A percentile compares a stretch with the other conserved stretches of the same genome.
These are phyloP conservation scores for Venturia carpophila DNA, from an alignment of 2,329 filamentous ascomycete species.

Conservation along the genomic window DNA sequence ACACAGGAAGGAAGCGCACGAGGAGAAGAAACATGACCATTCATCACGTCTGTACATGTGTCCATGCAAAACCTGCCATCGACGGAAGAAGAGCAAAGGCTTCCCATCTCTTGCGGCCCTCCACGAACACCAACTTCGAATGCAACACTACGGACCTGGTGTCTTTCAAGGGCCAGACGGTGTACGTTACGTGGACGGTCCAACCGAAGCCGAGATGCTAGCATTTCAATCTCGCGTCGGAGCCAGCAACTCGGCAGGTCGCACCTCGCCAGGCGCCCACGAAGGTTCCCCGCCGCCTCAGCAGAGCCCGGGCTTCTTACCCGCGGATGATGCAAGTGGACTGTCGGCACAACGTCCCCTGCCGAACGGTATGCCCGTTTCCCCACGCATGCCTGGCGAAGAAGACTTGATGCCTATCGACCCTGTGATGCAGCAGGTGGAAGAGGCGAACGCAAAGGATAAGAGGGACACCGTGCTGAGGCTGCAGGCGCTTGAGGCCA, in stretches of 20 bases:
- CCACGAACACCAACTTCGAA: conserved; percentile 21
- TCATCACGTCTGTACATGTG: conserved; percentile 22
- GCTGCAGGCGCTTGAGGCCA: conserved; percentile 7
- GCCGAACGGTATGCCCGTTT: not conserved
- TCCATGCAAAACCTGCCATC: conserved; percentile 21
- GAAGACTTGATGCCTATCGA: not conserved
- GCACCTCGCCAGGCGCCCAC: not conserved
- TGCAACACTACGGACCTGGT: conserved; percentile 17
- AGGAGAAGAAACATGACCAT: conserved; percentile 23
- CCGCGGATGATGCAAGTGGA: not conserved
- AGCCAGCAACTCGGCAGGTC: not conserved
- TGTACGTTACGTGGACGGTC: conserved; percentile 10
- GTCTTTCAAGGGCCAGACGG: conserved; percentile 8
- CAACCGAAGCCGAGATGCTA: not conserved
- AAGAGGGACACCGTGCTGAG: not conserved
- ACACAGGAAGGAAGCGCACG: conserved; percentile 22
- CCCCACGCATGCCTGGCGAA: conserved; percentile 2
- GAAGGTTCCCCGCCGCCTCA: not conserved
- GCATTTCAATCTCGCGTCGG: not conserved
- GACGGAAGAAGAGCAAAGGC: conserved; percentile 23
- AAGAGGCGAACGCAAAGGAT: conserved; percentile 4
- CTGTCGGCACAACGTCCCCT: not conserved
- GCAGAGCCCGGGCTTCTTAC: not conserved
- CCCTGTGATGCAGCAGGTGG: conserved; percentile 4
- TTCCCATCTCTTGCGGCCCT: conserved; percentile 22